Evolutionary conservation across 139 green algal species (phyloP).

Genomic region (Closterium sp.): DNA sequence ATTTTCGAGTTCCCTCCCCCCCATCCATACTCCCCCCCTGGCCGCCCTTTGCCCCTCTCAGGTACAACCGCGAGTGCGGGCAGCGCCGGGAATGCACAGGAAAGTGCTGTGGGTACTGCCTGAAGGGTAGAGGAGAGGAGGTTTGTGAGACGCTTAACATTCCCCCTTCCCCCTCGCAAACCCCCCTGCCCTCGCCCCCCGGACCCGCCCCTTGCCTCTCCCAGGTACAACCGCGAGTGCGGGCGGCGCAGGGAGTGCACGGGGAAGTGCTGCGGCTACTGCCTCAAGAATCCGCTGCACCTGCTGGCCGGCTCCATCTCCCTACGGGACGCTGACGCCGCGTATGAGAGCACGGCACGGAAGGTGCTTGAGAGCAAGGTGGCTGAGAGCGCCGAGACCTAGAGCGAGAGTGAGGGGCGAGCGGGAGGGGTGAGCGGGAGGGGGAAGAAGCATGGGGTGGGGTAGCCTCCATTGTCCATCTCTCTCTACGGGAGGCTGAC

Average conservation of each 20-base stretch:
- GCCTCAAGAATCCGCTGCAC: constrained; percentile 29
- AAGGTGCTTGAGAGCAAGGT: background rate
- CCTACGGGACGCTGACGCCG: constrained; percentile 26
- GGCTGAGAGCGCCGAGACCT: background rate
- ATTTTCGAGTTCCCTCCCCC: no score
- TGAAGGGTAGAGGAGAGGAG: no score
- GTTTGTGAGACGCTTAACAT: no score
- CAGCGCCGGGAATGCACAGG: no score
- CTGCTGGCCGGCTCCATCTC: background rate
- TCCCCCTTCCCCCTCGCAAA: background rate
- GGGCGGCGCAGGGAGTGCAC: constrained; percentile 25
- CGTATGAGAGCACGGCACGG: background rate
- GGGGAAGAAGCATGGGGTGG: no score
- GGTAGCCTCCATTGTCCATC: no score
- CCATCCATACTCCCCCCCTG: no score
- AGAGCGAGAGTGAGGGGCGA: background rate
- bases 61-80: no score
- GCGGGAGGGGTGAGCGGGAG: background rate
- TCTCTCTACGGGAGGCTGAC: background rate
- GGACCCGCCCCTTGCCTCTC: background rate
- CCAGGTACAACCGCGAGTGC: constrained; percentile 46
- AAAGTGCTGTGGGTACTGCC: no score
- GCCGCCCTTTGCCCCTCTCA: no score
- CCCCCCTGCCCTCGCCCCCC: no score
- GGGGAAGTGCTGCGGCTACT: constrained; percentile 41